phyloP scores from a whole-genome alignment of 176 grass and related monocot genomes.

The Pontederia crassipes region DNA sequence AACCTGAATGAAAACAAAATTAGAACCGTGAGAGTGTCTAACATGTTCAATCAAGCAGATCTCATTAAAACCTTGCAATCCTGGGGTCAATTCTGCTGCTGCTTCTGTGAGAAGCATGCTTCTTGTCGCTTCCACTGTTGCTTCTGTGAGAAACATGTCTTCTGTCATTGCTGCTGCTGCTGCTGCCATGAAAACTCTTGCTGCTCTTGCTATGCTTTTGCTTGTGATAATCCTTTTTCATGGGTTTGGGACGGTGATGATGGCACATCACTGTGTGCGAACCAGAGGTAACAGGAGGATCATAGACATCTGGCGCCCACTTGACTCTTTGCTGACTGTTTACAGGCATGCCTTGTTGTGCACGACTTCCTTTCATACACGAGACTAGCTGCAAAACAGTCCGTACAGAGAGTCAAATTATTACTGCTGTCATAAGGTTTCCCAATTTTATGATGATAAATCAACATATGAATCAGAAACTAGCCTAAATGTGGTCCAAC shows the following conservation, averaged over 20 bases:
- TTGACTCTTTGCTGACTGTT: slow-evolving; percentile 42
- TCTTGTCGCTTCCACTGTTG: slow-evolving; percentile 44
- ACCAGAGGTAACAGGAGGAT: slow-evolving; percentile 76
- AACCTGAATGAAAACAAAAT: slow-evolving; percentile 4
- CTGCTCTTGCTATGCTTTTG: slow-evolving; percentile 39
- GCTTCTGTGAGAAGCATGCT: slow-evolving; percentile 34
- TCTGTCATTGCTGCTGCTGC: slow-evolving; percentile 39
- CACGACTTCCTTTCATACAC: slow-evolving; percentile 75
- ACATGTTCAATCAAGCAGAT: not conserved
- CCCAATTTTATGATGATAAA: too few relatives aligned
- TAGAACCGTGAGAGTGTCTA: not conserved
- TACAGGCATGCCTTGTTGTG: slow-evolving; percentile 30
- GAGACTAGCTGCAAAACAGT: slow-evolving; percentile 27
- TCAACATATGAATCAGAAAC: too few relatives aligned
- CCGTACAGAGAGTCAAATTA: slow-evolving; percentile 22
- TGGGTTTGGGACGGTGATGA: slow-evolving; percentile 22
- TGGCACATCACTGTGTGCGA: slow-evolving; percentile 52
- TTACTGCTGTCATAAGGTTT: too few relatives aligned
- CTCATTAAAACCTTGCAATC: not conserved
- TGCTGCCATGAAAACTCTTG: slow-evolving; percentile 37
- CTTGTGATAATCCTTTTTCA: slow-evolving; percentile 57
- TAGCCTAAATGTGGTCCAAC: too few relatives aligned
- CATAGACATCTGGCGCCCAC: slow-evolving; percentile 90
- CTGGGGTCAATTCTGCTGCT: slow-evolving; percentile 20
- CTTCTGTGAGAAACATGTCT: slow-evolving; percentile 40